Evolutionary conservation across 1,139 yeast genomes (phyloP).

Genomic region (Blastobotrys illinoisensis): DNA sequence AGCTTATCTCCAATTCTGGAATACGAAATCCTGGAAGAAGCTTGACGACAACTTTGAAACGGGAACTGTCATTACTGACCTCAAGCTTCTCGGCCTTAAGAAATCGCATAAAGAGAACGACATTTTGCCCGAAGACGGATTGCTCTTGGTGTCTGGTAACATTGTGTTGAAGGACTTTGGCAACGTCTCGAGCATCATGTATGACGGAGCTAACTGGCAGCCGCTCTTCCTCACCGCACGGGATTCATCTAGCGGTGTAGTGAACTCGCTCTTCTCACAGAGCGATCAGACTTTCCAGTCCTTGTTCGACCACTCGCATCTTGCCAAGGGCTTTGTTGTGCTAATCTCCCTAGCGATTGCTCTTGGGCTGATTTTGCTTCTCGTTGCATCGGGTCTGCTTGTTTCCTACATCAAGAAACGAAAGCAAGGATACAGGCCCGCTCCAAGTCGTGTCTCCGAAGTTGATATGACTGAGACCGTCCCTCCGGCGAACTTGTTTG

Average conservation of each 20-base stretch:
- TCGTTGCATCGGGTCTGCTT: conserved; percentile 59
- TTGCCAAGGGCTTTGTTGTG: conserved; percentile 70
- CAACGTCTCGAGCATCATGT: conserved; percentile 59
- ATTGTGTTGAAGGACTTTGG: conserved; percentile 52
- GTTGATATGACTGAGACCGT: conserved; percentile 62
- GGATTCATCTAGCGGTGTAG: conserved; percentile 22
- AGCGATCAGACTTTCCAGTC: conserved; percentile 19
- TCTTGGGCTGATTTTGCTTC: conserved; percentile 64
- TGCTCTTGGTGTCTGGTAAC: conserved; percentile 59
- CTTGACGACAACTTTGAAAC: conserved; percentile 35
- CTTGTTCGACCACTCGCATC: conserved; percentile 19
- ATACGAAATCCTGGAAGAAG: conserved; percentile 31
- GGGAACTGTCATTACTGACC: conserved; percentile 28
- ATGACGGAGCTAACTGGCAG: conserved; percentile 63
- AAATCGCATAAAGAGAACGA: conserved; percentile 32
- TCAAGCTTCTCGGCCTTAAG: conserved; percentile 32
- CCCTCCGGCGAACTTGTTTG: conserved; percentile 57
- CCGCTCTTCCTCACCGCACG: conserved; percentile 52
- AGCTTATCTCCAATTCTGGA: conserved; percentile 31
- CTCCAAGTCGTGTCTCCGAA: conserved; percentile 53
- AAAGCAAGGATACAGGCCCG: conserved; percentile 39
- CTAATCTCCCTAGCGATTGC: conserved; percentile 87
- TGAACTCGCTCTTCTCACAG: conserved; percentile 25
- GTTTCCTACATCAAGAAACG: conserved; percentile 47
- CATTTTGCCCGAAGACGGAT: conserved; percentile 41